These are phyloP conservation scores for Fusarium sp. DNA, from an alignment of 2,329 filamentous ascomycete species.

Conservation along the genomic window DNA sequence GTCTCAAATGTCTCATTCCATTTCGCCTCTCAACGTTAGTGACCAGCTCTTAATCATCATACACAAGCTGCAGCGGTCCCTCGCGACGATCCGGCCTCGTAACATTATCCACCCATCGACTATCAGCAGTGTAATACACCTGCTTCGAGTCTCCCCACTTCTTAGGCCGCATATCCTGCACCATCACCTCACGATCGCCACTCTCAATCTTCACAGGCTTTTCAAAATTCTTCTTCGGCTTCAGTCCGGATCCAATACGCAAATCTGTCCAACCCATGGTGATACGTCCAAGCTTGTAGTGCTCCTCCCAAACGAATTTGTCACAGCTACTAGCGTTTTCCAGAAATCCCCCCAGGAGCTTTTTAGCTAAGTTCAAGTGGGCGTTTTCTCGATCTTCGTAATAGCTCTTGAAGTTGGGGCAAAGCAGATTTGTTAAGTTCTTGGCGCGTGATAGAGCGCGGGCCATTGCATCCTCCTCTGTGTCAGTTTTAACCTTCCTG, in stretches of 20 bases:
- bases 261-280: neutral
- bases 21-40: neutral
- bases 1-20: rapidly evolving
- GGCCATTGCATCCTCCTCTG: neutral
- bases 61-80: neutral
- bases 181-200: neutral
- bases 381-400: rapidly evolving
- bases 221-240: rapidly evolving
- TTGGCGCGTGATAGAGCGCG: neutral
- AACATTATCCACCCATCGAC: neutral
- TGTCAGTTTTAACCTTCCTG: neutral
- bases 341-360: neutral
- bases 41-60: neutral
- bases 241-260: rapidly evolving
- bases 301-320: neutral
- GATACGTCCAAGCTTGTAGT: neutral
- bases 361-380: rapidly evolving
- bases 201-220: neutral
- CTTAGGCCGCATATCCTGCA: rapidly evolving
- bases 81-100: rapidly evolving
- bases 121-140: neutral
- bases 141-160: neutral
- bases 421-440: neutral
- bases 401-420: neutral
- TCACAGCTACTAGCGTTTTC: rapidly evolving